A percentile compares a stretch with the other conserved stretches of the same genome.
Conservation (phyloP, 495 filamentous ascomycete species). For the Trichoderma parareesei region DNA sequence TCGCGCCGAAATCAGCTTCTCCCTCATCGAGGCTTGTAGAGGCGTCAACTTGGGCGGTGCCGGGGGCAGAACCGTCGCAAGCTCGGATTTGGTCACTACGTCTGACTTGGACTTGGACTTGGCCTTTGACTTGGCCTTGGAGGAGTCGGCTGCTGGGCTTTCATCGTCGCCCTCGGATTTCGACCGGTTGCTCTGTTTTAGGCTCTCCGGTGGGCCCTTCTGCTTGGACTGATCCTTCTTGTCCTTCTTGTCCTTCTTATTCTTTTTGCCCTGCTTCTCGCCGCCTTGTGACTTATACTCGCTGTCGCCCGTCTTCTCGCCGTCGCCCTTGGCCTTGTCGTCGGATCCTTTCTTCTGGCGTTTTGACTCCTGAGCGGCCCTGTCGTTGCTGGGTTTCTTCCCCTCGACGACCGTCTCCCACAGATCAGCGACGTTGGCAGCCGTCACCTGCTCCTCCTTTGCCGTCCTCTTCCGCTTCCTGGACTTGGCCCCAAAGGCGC, state of each 20-base stretch:
- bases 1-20: conserved; percentile 85
- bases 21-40: conserved; percentile 84
- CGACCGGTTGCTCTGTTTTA: neutral
- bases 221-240: conserved; percentile 11
- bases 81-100: neutral
- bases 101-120: conserved; percentile 4
- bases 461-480: conserved; percentile 51
- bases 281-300: conserved; percentile 17
- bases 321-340: conserved; percentile 26
- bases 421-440: conserved; percentile 64
- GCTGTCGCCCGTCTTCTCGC: conserved; percentile 31
- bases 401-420: conserved; percentile 75
- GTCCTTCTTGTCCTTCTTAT: conserved; percentile 24
- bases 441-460: conserved; percentile 46
- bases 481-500: conserved; percentile 16
- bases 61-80: conserved; percentile 14
- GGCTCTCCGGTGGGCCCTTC: conserved; percentile 9
- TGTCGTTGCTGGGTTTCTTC: conserved; percentile 29
- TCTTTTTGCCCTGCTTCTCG: conserved; percentile 25
- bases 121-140: conserved; percentile 7
- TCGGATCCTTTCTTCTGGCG: conserved; percentile 21
- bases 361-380: conserved; percentile 19
- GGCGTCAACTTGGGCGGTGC: conserved; percentile 62
- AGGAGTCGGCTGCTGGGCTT: conserved; percentile 1
- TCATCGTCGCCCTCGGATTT: conserved; percentile 1